Conservation (phyloP, 106 monocot species). For the Dioscorea alata region DNA sequence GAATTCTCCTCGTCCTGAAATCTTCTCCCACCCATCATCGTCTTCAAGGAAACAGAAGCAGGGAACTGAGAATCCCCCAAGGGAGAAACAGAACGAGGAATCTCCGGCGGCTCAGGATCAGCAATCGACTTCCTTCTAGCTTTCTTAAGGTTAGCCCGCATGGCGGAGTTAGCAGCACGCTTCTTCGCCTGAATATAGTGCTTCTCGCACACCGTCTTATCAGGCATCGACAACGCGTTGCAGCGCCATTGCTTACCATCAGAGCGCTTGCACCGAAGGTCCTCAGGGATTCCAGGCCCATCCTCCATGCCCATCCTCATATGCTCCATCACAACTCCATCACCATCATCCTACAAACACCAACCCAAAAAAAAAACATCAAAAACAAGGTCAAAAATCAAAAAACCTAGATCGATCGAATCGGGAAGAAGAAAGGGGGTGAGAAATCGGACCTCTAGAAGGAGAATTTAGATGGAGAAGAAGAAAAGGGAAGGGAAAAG, state of each 20-base stretch:
- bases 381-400: neutral
- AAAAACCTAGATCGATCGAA: too few species aligned
- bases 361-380: neutral
- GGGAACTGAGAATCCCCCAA: slow-evolving; percentile 14
- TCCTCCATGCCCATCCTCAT: slow-evolving; percentile 31
- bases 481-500: too few species aligned
- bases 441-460: too few species aligned
- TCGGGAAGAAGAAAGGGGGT: too few species aligned
- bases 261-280: slow-evolving; percentile 91
- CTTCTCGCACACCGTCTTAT: slow-evolving; percentile 99
- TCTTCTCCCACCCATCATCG: neutral
- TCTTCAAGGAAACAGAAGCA: slow-evolving; percentile 17
- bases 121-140: slow-evolving; percentile 20
- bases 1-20: slow-evolving; percentile 17
- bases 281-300: slow-evolving; percentile 57
- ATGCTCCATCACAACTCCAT: neutral
- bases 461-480: too few species aligned
- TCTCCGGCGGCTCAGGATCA: slow-evolving; percentile 19
- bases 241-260: slow-evolving; percentile 99
- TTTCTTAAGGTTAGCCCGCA: slow-evolving; percentile 55
- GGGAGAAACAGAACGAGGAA: slow-evolving; percentile 23
- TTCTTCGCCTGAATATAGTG: slow-evolving; percentile 98
- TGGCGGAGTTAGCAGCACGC: slow-evolving; percentile 81
- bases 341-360: neutral
- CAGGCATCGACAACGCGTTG: slow-evolving; percentile 94